These are phyloP conservation scores for Mycena amicta DNA, from an alignment of 768 basidiomycete species.

Conservation along the genomic window DNA sequence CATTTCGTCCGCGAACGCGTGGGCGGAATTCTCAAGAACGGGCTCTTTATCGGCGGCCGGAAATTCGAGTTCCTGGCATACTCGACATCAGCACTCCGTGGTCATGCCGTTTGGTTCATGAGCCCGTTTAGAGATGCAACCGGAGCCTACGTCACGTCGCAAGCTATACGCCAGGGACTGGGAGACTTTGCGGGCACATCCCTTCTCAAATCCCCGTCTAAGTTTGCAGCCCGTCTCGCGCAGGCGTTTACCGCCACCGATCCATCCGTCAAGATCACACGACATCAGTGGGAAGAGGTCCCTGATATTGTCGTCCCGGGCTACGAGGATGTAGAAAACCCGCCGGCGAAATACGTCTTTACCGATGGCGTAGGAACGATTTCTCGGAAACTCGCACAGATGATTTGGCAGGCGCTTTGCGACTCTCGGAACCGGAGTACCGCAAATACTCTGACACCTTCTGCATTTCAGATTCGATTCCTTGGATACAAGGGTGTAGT, in stretches of 20 bases:
- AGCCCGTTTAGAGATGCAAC: conserved; percentile 55
- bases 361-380: conserved; percentile 87
- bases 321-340: conserved; percentile 19
- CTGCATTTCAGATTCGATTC: conserved; percentile 74
- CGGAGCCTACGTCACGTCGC: conserved; percentile 51
- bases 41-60: conserved; percentile 72
- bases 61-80: conserved; percentile 82
- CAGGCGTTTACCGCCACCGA: conserved; percentile 87
- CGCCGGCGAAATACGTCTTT: conserved; percentile 41
- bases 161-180: conserved; percentile 59
- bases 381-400: conserved; percentile 55
- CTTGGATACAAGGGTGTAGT: conserved; percentile 86
- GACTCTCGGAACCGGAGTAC: conserved; percentile 39
- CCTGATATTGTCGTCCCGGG: conserved; percentile 51
- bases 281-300: conserved; percentile 64
- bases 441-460: conserved; percentile 47
- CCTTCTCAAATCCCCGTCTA: conserved; percentile 64
- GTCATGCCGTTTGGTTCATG: conserved; percentile 86
- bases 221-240: conserved; percentile 80
- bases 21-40: conserved; percentile 57
- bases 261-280: conserved; percentile 60
- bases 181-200: conserved; percentile 64
- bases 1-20: conserved; percentile 62
- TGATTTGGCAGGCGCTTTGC: conserved; percentile 62
- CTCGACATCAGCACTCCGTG: conserved; percentile 73